These are phyloP conservation scores for Colletotrichum truncatum DNA, from an alignment of 2,329 filamentous ascomycete species.

Conservation along the genomic window DNA sequence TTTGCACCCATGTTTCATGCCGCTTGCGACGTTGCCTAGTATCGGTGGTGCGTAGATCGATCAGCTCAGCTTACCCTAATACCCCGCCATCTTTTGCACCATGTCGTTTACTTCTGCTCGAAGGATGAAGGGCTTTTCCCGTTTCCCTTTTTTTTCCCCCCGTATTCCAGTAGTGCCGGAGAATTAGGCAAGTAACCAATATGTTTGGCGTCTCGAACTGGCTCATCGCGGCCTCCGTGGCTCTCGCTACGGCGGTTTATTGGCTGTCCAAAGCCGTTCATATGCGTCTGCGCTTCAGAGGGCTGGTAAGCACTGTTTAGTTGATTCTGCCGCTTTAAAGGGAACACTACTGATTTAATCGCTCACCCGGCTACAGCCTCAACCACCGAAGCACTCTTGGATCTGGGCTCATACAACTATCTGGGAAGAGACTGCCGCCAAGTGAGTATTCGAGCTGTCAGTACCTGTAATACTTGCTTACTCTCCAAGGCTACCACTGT, in stretches of 20 bases:
- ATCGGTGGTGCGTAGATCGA: neutral
- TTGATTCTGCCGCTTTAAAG: accelerated
- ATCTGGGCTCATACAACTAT: slow-evolving; percentile 34
- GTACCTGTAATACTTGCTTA: neutral
- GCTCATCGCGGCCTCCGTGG: slow-evolving; percentile 17
- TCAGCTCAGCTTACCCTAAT: slow-evolving; percentile 3
- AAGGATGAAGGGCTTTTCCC: neutral
- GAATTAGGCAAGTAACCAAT: neutral
- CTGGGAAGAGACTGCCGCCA: slow-evolving; percentile 27
- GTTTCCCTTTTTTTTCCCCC: neutral
- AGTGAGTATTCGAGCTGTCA: neutral
- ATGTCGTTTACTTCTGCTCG: neutral
- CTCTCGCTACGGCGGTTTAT: slow-evolving; percentile 23
- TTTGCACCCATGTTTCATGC: neutral
- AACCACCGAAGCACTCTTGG: slow-evolving; percentile 32
- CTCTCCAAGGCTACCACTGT: slow-evolving; percentile 26
- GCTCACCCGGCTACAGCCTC: neutral
- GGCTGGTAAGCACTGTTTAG: slow-evolving; percentile 1
- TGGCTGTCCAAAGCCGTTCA: slow-evolving; percentile 18
- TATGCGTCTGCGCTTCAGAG: slow-evolving; percentile 18
- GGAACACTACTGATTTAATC: neutral
- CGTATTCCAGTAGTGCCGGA: neutral
- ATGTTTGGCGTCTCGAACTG: slow-evolving; percentile 28
- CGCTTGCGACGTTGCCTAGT: slow-evolving; percentile 3
- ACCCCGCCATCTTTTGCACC: neutral